Evolutionary conservation across 108 stramenopile species (phyloP).

Genomic region (Discostella pseudostelligera): DNA sequence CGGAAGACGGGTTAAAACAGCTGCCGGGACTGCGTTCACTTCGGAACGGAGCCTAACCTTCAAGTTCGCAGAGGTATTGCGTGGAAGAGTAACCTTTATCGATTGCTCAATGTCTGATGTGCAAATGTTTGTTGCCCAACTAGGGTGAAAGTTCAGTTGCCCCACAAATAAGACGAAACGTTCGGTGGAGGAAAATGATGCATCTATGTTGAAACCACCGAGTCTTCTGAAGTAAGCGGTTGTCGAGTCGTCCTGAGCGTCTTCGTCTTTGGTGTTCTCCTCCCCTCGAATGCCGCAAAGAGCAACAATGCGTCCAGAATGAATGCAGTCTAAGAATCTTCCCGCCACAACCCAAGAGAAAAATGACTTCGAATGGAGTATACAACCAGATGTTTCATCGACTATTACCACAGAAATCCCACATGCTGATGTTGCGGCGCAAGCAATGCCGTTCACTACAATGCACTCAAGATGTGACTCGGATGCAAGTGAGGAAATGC

Average conservation of each 20-base stretch:
- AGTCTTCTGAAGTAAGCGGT: conserved; percentile 18
- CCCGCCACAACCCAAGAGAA: conserved; percentile 42
- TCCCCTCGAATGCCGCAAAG: conserved; percentile 36
- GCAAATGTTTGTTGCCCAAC: conserved; percentile 56
- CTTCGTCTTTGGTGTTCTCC: conserved; percentile 16
- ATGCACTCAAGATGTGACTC: conserved; percentile 28
- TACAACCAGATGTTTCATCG: conserved; percentile 61
- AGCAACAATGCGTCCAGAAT: conserved; percentile 59
- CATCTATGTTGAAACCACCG: conserved; percentile 40
- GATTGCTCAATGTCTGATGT: conserved; percentile 20
- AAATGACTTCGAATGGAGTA: conserved; percentile 69
- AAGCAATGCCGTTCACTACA: conserved; percentile 40
- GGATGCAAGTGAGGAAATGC: neutral
- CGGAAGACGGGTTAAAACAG: conserved; percentile 63
- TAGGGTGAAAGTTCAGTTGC: conserved; percentile 64
- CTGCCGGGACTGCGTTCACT: conserved; percentile 41
- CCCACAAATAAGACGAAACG: conserved; percentile 53
- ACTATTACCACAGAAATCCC: conserved; percentile 67
- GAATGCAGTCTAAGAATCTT: conserved; percentile 54
- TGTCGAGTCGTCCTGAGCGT: conserved; percentile 9
- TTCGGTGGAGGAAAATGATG: neutral
- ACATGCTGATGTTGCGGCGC: conserved; percentile 50
- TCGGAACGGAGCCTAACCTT: conserved; percentile 44
- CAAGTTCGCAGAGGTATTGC: conserved; percentile 9
- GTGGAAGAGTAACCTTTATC: conserved; percentile 32